Conservation (phyloP, 768 basidiomycete genomes). For the Amylocystis lapponica region DNA sequence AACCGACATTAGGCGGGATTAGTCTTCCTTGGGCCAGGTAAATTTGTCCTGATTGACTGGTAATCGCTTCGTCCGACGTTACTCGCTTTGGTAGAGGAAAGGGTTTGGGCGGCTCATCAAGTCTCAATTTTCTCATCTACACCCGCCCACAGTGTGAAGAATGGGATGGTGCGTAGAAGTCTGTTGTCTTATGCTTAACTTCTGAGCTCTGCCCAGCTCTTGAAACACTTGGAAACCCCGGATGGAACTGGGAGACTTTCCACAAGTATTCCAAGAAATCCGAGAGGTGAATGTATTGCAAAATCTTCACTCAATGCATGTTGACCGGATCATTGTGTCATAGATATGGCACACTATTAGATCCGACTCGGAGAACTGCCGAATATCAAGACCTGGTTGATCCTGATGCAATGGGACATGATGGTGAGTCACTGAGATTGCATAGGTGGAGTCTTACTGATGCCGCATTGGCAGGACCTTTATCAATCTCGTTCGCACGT, state of each 20-base stretch:
- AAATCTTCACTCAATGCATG: no score
- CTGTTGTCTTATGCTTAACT: not conserved
- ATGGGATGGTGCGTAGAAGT: not conserved
- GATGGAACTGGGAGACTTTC: constrained; percentile 44
- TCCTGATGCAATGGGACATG: constrained; percentile 3
- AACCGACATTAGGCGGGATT: not conserved
- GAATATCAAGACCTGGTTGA: constrained; percentile 3
- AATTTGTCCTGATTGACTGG: no score
- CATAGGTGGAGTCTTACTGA: not conserved
- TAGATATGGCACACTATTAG: no score
- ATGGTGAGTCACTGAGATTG: constrained; percentile 1
- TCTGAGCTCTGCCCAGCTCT: constrained; percentile 13
- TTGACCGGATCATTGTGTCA: no score
- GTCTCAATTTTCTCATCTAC: not conserved
- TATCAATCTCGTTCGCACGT: constrained; percentile 9
- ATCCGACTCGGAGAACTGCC: no score
- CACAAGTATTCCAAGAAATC: not conserved
- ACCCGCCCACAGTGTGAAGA: not conserved
- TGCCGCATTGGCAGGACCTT: no score
- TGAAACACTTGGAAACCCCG: constrained; percentile 47
- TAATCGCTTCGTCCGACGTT: no score
- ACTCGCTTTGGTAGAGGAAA: no score
- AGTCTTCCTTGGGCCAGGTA: not conserved
- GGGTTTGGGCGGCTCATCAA: not conserved
- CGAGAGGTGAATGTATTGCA: constrained; percentile 8